Base-by-base conservation (phyloP, 2,329 filamentous ascomycete species). In the Colletotrichum sp. region DNA sequence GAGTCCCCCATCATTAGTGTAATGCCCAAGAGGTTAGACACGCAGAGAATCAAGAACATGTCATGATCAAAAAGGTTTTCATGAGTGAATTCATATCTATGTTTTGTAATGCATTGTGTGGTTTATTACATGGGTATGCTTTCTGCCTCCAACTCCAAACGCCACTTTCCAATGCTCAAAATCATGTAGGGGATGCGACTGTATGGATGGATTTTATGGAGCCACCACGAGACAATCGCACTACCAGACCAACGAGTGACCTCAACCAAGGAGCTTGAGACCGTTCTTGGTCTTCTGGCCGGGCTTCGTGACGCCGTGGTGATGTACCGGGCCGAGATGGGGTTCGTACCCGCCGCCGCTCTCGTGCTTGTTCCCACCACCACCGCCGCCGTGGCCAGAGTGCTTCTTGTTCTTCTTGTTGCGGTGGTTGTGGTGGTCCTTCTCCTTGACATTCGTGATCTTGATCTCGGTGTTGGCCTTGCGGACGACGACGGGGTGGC, bases 391-490 rank as follows among this genome's bases (percentile, higher is more conserved):
- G 32, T 76, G 79, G 30, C 78, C 78, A 2, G 74, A 73, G 9
- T 74, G 26, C 36, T 76, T 76, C 59, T 74, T 76, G 69, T 86
- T 84, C 65, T 84, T 79, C 65, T 83, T 83, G 72, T 85, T 85
- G 65, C 78, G 76, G 68, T 77, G 75, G 72, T 78, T 80, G 18
- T 78, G 76, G 16, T 79, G 79, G 76, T 85, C 83, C 64, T 82
- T 82, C 7, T 82, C 82, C 81, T 92, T 92, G 79, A 92, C 90
- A n/a, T 89, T 90, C 15, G 93, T 89, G 6, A 95, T 92, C 83
- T 95, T 95, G 84, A 99, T 95, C 84, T 99, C 96, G 8, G 96
- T 98, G 79, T 94, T 98, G 79, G 95, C 95, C 84, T 97, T 95
- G 84, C 95, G 93, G 79, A 99, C 91, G 30, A 95, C 88, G 32